A percentile compares a stretch with the other conserved stretches of the same genome.
Evolutionary conservation across 2,329 filamentous ascomycete genomes (phyloP).

Genomic region (Fusarium dimerum): DNA sequence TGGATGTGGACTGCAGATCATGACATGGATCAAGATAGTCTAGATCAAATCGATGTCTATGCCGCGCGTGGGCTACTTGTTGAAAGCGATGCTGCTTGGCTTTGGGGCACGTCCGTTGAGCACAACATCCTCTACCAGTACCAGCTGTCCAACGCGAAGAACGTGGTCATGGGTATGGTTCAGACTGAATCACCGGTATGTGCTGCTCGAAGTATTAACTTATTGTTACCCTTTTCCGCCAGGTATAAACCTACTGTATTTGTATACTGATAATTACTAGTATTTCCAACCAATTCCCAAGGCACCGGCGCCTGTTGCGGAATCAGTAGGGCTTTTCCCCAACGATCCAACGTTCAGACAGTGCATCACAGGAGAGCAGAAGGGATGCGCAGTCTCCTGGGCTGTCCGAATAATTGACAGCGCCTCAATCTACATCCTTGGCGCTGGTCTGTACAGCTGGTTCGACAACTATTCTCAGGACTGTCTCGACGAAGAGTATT

Average conservation of each 20-base stretch:
- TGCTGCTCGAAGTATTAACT: too few relatives aligned
- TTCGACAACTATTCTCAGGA: slow-evolving; percentile 25
- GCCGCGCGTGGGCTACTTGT: too few relatives aligned
- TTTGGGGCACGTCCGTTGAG: slow-evolving; percentile 24
- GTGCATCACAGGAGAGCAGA: too few relatives aligned
- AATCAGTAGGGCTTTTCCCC: slow-evolving; percentile 35
- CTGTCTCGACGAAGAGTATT: too few relatives aligned
- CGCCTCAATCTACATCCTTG: slow-evolving; percentile 20
- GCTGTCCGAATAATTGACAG: slow-evolving; percentile 20
- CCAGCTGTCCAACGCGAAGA: slow-evolving; percentile 46
- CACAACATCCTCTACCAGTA: slow-evolving; percentile 48
- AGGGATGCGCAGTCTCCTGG: slow-evolving; percentile 19
- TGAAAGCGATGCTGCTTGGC: too few relatives aligned
- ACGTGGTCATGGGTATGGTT: slow-evolving; percentile 50
- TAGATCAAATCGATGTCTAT: too few relatives aligned
- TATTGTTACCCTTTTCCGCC: too few relatives aligned
- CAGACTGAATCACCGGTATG: slow-evolving; percentile 41
- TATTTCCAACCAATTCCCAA: slow-evolving; percentile 21
- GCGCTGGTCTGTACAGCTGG: slow-evolving; percentile 31
- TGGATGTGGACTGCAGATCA: slow-evolving; percentile 73
- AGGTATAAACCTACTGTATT: too few relatives aligned
- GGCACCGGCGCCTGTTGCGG: slow-evolving; percentile 34
- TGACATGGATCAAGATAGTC: too few relatives aligned
- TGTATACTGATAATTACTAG: too few relatives aligned
- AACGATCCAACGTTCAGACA: slow-evolving; percentile 10